These are phyloP conservation scores for Acidomyces sp. DNA, from an alignment of 495 filamentous ascomycete species.

Conservation along the genomic window DNA sequence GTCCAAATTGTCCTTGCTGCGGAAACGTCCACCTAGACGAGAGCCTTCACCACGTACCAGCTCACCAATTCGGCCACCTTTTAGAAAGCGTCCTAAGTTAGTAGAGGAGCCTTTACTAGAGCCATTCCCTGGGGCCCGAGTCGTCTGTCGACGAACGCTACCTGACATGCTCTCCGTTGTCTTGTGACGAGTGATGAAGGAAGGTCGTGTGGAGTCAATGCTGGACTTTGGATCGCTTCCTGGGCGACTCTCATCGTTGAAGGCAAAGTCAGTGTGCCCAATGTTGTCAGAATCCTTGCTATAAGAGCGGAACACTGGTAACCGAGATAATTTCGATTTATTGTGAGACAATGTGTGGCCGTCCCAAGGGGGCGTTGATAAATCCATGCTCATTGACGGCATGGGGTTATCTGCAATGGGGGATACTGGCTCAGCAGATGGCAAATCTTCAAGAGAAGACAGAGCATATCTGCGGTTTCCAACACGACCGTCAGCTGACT, in stretches of 20 bases:
- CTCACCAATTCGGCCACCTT: slow-evolving; percentile 24
- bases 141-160: slow-evolving; percentile 8
- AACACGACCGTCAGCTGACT: slow-evolving; percentile 18
- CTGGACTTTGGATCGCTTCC: slow-evolving; percentile 10
- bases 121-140: not conserved
- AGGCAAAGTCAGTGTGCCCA: slow-evolving; percentile 22
- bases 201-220: slow-evolving; percentile 5
- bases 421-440: not conserved
- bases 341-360: slow-evolving; percentile 1
- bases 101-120: slow-evolving; percentile 18
- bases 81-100: slow-evolving; percentile 27
- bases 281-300: slow-evolving; percentile 22
- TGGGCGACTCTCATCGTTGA: slow-evolving; percentile 9
- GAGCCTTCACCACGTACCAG: slow-evolving; percentile 24
- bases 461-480: not conserved
- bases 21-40: slow-evolving; percentile 24
- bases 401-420: not conserved
- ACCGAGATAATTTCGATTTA: slow-evolving; percentile 20
- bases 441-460: not conserved
- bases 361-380: not conserved
- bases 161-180: slow-evolving; percentile 9
- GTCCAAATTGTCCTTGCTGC: slow-evolving; percentile 19
- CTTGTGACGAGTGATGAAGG: slow-evolving; percentile 5
- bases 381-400: slow-evolving; percentile 13
- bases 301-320: slow-evolving; percentile 23